These are phyloP conservation scores for Trichosporon sp. DNA, from an alignment of 1,284 basidiomycete species.

Conservation along the genomic window DNA sequence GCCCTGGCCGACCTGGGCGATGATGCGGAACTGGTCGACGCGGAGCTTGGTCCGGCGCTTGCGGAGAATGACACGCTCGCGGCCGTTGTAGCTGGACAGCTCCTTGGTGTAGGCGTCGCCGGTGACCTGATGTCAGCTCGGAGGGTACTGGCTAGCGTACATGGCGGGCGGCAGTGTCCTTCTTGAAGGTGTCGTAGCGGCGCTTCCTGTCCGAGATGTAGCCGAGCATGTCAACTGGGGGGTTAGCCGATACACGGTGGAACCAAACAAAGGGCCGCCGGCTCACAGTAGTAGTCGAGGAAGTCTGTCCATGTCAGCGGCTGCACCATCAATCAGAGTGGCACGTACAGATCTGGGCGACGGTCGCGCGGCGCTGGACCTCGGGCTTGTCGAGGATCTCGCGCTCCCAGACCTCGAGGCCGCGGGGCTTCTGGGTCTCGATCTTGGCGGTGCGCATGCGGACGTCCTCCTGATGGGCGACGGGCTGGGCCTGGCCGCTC, in stretches of 20 bases:
- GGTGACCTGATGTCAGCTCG: constrained; percentile 42
- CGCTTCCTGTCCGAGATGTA: constrained; percentile 80
- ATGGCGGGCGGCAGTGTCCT: constrained; percentile 67
- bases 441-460: constrained; percentile 42
- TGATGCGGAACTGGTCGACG: constrained; percentile 87
- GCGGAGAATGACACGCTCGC: constrained; percentile 84
- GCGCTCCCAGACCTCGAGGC: constrained; percentile 71
- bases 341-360: constrained; percentile 80
- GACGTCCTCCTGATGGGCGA: constrained; percentile 34
- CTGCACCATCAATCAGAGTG: background rate
- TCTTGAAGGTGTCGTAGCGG: constrained; percentile 71
- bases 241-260: constrained; percentile 7
- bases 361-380: constrained; percentile 86
- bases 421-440: constrained; percentile 37
- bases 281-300: constrained; percentile 76
- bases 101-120: constrained; percentile 67
- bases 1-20: constrained; percentile 93
- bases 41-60: constrained; percentile 79
- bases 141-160: constrained; percentile 43
- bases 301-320: constrained; percentile 60
- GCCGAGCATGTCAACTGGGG: constrained; percentile 68
- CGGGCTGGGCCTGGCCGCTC: constrained; percentile 12
- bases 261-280: background rate
- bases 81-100: constrained; percentile 82
- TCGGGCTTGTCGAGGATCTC: constrained; percentile 76